Evolutionary conservation across 345 rosid genomes (phyloP), one percentile per base, ranked within the genome.

Genomic region (Salix viminalis): DNA sequence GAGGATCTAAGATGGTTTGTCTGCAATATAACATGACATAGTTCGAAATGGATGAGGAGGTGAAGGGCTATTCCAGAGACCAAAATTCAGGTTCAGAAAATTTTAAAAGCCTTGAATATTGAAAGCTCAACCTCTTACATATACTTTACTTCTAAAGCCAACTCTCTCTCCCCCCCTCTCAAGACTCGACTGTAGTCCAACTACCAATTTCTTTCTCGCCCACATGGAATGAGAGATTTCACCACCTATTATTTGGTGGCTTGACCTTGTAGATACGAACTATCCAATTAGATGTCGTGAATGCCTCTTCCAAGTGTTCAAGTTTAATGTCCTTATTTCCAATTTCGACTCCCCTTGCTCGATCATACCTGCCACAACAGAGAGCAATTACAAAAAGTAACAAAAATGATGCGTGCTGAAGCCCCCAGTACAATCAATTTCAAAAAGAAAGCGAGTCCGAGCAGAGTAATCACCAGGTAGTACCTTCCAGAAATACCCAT

Each of bases 311-410:
- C 83, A 96, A 78, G 79, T 93, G 84, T 76, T 96, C 95, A 3
- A 96, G 97, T 81, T 96, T 93, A 42, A 96, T 73, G 79, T 93
- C 95, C 84, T 96, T 96, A 73, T 96, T 96, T 78, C 99, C 99
- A 58, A 95, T 95, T 85, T 95, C 99, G 66, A 91, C 99, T 19
- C 99, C 97, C 77, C 99, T 89, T 14, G 99, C 99, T 65, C 99
- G 91, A 88, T 95, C 99, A 79, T 86, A 95, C 82, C 99, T 95
- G 82, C 76, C 77, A 82, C 42, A 56, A 62, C 65, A 70, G 44
- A 6, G 60, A 71, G 6, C 26, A 62, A 67, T 50, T 69, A 68
- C 72, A 84, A 67, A 16, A 42, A 34, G 52, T 39, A 70, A 77
- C 36, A 21, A 11, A 36, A 37, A 19, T 19, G 2, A 67, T 19